Evolutionary conservation across 441 rosid species (phyloP).

Genomic region (Manihot esculenta): DNA sequence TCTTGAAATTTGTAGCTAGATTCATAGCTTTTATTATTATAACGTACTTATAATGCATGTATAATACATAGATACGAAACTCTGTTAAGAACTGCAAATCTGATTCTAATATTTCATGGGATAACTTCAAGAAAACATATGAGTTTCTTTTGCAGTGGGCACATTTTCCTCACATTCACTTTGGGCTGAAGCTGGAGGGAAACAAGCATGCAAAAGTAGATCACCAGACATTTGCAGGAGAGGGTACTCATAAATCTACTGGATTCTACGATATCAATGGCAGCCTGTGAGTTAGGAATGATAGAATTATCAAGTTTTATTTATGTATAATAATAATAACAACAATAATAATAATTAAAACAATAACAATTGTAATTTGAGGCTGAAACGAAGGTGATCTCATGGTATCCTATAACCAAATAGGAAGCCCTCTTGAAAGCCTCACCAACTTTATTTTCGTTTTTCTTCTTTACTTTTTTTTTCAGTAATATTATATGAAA

Average conservation of each 20-base stretch:
- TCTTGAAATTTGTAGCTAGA: neutral
- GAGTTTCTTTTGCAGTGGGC: slow-evolving; percentile 72
- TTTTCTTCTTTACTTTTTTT: neutral
- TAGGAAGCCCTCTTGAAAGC: slow-evolving; percentile 13
- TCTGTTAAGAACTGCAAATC: too few relatives aligned
- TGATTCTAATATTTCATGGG: neutral
- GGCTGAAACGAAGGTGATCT: slow-evolving; percentile 13
- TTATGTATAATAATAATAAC: neutral
- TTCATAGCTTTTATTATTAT: too few relatives aligned
- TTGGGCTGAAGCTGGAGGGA: slow-evolving; percentile 81
- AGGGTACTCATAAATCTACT: slow-evolving; percentile 53
- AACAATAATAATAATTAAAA: neutral
- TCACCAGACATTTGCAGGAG: slow-evolving; percentile 54
- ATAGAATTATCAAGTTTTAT: neutral
- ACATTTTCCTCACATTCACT: slow-evolving; percentile 96
- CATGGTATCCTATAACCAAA: slow-evolving; percentile 18
- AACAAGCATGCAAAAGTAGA: slow-evolving; percentile 69
- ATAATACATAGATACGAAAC: too few relatives aligned
- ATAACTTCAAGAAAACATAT: neutral
- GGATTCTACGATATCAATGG: slow-evolving; percentile 55
- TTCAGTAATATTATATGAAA: neutral
- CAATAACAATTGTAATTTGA: neutral
- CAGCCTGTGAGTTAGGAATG: slow-evolving; percentile 21
- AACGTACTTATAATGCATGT: too few relatives aligned
- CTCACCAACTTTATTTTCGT: neutral